A percentile compares a stretch with the other conserved stretches of the same genome.
phyloP scores from a whole-genome alignment of 768 basidiomycete species.

The Sporobolomyces pararoseus region DNA sequence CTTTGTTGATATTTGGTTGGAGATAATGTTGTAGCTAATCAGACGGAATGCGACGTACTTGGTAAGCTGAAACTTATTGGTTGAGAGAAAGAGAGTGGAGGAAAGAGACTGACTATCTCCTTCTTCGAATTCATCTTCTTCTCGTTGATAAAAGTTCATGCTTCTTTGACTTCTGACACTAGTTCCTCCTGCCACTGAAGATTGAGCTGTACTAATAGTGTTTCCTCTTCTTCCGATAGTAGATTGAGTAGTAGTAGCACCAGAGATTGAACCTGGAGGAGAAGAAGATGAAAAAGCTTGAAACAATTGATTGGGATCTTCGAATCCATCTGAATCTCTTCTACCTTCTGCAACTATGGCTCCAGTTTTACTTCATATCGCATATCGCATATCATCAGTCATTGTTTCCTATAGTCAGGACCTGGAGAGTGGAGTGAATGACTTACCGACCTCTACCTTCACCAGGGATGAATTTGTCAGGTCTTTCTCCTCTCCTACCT shows the following conservation, averaged over 20 bases:
- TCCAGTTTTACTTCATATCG: conserved; percentile 31
- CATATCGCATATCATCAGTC: too few relatives aligned
- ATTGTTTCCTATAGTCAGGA: too few relatives aligned
- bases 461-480: conserved; percentile 10
- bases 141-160: too few relatives aligned
- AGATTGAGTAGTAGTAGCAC: conserved; percentile 11
- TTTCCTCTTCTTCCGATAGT: not conserved
- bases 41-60: too few relatives aligned
- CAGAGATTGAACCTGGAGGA: not conserved
- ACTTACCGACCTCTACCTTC: conserved; percentile 29
- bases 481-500: not conserved
- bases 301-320: conserved; percentile 50
- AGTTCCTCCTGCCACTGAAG: too few relatives aligned
- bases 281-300: conserved; percentile 43
- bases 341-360: not conserved
- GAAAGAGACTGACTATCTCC: not conserved
- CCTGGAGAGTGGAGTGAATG: not conserved
- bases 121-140: not conserved
- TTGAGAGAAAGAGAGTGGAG: not conserved
- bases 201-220: not conserved
- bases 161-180: too few relatives aligned
- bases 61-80: too few relatives aligned
- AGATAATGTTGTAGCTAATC: conserved; percentile 1
- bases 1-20: conserved; percentile 17
- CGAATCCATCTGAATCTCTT: conserved; percentile 47